Percentiles rank a stretch among this genome's conserved stretches.
Conservation (phyloP, 805 yeast species). For the Candida insectorum region DNA sequence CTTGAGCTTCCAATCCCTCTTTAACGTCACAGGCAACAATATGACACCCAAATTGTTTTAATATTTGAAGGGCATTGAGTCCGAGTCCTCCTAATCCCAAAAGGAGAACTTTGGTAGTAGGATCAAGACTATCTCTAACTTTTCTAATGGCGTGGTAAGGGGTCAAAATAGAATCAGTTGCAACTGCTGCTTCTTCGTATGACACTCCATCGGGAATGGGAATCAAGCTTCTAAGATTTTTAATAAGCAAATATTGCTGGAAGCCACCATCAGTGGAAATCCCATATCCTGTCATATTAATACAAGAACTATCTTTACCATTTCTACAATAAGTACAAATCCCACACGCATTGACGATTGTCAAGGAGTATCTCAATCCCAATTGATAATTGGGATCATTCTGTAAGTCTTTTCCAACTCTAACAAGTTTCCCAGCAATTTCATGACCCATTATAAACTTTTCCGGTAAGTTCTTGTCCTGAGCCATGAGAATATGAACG, state of each 20-base stretch:
- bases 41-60: constrained; percentile 27
- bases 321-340: constrained; percentile 29
- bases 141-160: constrained; percentile 41
- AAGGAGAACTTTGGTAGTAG: constrained; percentile 34
- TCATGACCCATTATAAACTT: constrained; percentile 45
- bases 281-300: constrained; percentile 27
- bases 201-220: constrained; percentile 39
- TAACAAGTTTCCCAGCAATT: constrained; percentile 36
- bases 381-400: constrained; percentile 19
- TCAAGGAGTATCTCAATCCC: constrained; percentile 29
- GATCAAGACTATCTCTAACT: constrained; percentile 23
- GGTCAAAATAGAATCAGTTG: constrained; percentile 41
- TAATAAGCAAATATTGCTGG: constrained; percentile 34
- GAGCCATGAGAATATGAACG: constrained; percentile 31
- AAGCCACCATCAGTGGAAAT: constrained; percentile 39
- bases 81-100: constrained; percentile 45
- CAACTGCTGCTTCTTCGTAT: constrained; percentile 38
- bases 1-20: constrained; percentile 21
- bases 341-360: constrained; percentile 33
- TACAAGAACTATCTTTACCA: constrained; percentile 34
- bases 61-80: constrained; percentile 40
- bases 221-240: constrained; percentile 31
- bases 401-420: constrained; percentile 25
- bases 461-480: constrained; percentile 18
- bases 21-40: constrained; percentile 35